Evolutionary conservation across 2,329 filamentous ascomycete species (phyloP), one percentile per base, ranked within the genome.

Genomic region (Shiraia sp.): DNA sequence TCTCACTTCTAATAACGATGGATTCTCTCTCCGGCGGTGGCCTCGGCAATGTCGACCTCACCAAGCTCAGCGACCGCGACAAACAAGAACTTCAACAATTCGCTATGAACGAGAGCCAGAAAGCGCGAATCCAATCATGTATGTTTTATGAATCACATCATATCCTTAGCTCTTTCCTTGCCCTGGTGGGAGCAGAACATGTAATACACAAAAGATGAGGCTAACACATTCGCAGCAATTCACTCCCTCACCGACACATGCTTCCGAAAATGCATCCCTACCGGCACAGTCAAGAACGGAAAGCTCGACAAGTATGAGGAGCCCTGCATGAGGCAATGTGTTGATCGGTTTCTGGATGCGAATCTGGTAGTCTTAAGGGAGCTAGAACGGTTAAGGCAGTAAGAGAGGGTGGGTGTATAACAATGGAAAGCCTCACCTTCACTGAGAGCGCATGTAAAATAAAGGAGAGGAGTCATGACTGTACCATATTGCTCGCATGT

Each of bases 231-330:
- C 75, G 53, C 30, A 69, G 83, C 78, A n/a, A 80, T 86, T 45
- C 84, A 87, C 70, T 73, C 74, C 54, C 74, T 87, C 25, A 83
- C 82, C 30, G 87, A 93, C 61, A 81, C 87, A 47, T 99, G 93
- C 81, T 99, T 91, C 85, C 90, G 85, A 67, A 97, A 96, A 76
- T 99, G 93, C 77, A 78, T 96, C 47, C 86, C 87, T 7, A 77
- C 83, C 9, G 79, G 84, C 32, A 79, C 78, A 43, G 86, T 96
- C 68, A 84, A 85, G 56, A 80, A 78, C 47, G 81, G 83, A 19
- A 81, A 83, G 60, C 76, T 99, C 55, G 89, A 95, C 55, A 81
- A 79, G 61, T 76, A 72, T 48, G 93, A 99, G 75, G 86, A 93
- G 75, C 74, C 77, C 7, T 99, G 93, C 71, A 80, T 96, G 68